Evolutionary conservation across 2,329 filamentous ascomycete genomes (phyloP).

Genomic region (Ceratocystis harringtonii): DNA sequence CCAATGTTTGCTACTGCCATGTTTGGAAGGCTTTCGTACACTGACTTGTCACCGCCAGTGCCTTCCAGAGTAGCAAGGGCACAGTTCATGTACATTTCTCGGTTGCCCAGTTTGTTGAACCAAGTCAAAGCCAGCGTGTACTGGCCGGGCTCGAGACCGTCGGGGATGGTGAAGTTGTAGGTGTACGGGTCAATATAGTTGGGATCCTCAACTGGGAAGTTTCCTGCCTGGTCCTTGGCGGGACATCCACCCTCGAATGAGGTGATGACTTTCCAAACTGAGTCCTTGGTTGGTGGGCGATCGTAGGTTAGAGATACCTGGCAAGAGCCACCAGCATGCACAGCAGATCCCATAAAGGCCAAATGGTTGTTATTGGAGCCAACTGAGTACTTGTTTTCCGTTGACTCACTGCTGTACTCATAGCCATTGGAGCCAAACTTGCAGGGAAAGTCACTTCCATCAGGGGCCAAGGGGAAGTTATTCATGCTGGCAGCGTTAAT

Average conservation of each 20-base stretch:
- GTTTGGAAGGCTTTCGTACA: slow-evolving; percentile 49
- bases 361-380: slow-evolving; percentile 45
- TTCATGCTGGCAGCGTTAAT: slow-evolving; percentile 30
- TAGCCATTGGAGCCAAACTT: slow-evolving; percentile 38
- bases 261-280: slow-evolving; percentile 77
- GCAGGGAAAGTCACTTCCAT: slow-evolving; percentile 67
- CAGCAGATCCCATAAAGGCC: slow-evolving; percentile 53
- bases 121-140: slow-evolving; percentile 84
- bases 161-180: slow-evolving; percentile 59
- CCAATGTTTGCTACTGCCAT: slow-evolving; percentile 55
- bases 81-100: slow-evolving; percentile 98
- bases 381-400: slow-evolving; percentile 45
- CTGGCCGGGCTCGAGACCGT: slow-evolving; percentile 55
- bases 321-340: slow-evolving; percentile 85
- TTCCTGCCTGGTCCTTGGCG: slow-evolving; percentile 39
- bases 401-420: neutral
- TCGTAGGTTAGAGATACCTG: slow-evolving; percentile 80
- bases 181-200: slow-evolving; percentile 32
- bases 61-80: slow-evolving; percentile 55
- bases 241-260: slow-evolving; percentile 80
- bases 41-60: slow-evolving; percentile 32
- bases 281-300: slow-evolving; percentile 45
- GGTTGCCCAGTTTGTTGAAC: slow-evolving; percentile 85
- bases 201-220: slow-evolving; percentile 36
- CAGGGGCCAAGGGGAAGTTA: slow-evolving; percentile 48